These are phyloP conservation scores for Solanum peruvianum DNA, from an alignment of 257 asterid genomes.

Conservation along the genomic window DNA sequence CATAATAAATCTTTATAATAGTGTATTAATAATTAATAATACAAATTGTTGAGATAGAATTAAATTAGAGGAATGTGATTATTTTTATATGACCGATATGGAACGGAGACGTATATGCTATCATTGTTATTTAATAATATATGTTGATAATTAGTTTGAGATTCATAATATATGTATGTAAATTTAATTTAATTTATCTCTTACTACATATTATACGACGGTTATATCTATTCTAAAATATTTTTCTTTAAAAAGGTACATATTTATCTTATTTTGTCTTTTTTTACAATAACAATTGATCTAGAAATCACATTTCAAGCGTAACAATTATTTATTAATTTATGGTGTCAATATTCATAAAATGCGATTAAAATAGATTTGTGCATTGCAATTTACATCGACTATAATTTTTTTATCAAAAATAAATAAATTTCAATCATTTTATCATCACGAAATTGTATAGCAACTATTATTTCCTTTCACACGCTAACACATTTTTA, in stretches of 20 bases:
- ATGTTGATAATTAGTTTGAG: background rate
- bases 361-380: background rate
- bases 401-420: accelerated
- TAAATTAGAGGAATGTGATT: no score
- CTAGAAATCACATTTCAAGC: background rate
- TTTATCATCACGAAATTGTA: accelerated
- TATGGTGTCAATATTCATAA: no score
- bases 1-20: no score
- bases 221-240: no score
- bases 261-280: background rate
- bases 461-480: background rate
- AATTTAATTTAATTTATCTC: no score
- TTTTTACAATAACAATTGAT: no score
- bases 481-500: background rate
- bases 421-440: background rate
- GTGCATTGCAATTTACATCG: background rate
- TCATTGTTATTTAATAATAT: background rate
- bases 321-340: no score
- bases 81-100: no score
- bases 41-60: no score
- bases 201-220: no score
- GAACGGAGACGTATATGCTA: background rate
- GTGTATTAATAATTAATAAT: no score
- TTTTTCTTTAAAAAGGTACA: background rate
- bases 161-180: no score